phyloP scores from a whole-genome alignment of 495 filamentous ascomycete species.

The Aspergillus carlsbadensis region DNA sequence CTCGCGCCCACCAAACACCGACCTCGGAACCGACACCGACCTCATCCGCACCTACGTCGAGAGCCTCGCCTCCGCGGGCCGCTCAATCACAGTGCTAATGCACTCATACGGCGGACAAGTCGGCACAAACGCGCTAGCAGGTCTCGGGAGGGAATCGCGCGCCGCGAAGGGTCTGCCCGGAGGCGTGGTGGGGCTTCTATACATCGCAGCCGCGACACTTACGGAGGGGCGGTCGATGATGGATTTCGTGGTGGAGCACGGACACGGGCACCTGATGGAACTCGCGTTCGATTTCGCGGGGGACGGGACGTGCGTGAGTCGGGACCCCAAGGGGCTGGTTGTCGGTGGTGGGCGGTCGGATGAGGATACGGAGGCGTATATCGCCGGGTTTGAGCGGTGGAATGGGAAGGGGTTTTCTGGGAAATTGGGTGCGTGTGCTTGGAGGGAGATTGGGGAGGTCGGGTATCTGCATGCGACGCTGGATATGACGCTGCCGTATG shows the following conservation, averaged over 20 bases:
- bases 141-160: background rate
- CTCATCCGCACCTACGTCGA: conserved; percentile 5
- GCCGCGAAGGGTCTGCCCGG: background rate
- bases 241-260: background rate
- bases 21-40: conserved; percentile 8
- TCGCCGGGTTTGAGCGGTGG: background rate
- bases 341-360: background rate
- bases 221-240: conserved; percentile 4
- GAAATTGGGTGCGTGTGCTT: background rate
- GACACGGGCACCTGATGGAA: background rate
- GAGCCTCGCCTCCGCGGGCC: conserved; percentile 8
- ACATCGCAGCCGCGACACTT: background rate
- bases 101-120: conserved; percentile 17
- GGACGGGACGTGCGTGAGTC: conserved; percentile 2
- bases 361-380: conserved; percentile 4
- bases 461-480: background rate
- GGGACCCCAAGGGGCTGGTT: background rate
- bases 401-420: conserved; percentile 8
- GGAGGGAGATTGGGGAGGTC: conserved; percentile 5
- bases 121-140: conserved; percentile 9
- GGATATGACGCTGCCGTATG: conserved; percentile 11
- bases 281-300: conserved; percentile 9
- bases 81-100: conserved; percentile 1
- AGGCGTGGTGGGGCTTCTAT: background rate
- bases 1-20: conserved; percentile 6